Conservation (phyloP, 2,329 filamentous ascomycete genomes). For the Ophiosphaerella korrae region DNA sequence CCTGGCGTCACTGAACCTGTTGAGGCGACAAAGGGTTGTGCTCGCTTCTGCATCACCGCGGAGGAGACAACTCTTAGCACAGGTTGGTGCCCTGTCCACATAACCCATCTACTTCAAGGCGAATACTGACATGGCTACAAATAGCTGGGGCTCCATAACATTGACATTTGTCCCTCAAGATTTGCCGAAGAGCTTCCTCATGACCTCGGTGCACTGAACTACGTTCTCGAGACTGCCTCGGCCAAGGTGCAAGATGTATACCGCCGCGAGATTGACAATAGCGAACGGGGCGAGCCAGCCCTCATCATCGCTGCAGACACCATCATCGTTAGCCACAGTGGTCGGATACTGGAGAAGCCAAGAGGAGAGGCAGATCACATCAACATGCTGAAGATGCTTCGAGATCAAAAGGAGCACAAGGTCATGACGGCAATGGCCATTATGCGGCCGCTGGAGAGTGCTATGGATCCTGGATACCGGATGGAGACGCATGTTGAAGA, state of each 20-base stretch:
- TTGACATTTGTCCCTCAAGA: slow-evolving; percentile 84
- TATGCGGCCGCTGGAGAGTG: slow-evolving; percentile 81
- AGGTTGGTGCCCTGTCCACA: slow-evolving; percentile 52
- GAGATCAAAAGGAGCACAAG: slow-evolving; percentile 77
- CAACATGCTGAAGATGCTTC: slow-evolving; percentile 78
- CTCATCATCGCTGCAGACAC: slow-evolving; percentile 92
- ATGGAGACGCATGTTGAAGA: slow-evolving; percentile 84
- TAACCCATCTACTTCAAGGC: not conserved
- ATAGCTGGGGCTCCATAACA: slow-evolving; percentile 76
- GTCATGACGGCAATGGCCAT: slow-evolving; percentile 85
- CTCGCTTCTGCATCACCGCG: slow-evolving; percentile 90
- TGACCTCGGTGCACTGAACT: slow-evolving; percentile 85
- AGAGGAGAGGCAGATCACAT: slow-evolving; percentile 79
- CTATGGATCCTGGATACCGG: slow-evolving; percentile 82
- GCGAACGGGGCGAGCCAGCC: slow-evolving; percentile 69
- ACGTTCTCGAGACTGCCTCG: slow-evolving; percentile 84
- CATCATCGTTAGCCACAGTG: slow-evolving; percentile 76
- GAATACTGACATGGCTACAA: slow-evolving; percentile 3
- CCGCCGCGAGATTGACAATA: slow-evolving; percentile 61
- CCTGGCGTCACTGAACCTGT: slow-evolving; percentile 76
- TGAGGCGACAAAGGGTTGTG: slow-evolving; percentile 81
- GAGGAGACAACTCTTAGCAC: slow-evolving; percentile 77
- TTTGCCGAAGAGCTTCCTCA: slow-evolving; percentile 88
- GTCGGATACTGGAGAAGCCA: slow-evolving; percentile 89
- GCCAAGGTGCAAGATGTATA: slow-evolving; percentile 83